Percentiles rank a stretch among this genome's conserved stretches.
Conservation (phyloP, 257 asterid genomes). For the Osmanthus fragrans region DNA sequence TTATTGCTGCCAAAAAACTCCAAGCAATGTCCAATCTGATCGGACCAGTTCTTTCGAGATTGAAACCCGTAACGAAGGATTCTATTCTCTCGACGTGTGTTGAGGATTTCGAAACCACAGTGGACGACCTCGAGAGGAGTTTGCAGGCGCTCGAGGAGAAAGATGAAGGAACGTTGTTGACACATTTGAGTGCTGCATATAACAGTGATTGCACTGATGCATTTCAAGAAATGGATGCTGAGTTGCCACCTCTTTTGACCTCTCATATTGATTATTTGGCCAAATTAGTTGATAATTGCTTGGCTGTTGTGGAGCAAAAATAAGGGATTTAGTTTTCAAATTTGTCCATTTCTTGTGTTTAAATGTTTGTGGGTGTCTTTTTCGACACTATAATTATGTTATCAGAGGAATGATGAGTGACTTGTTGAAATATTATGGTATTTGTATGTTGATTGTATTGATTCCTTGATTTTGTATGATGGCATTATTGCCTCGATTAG, state of each 20-base stretch:
- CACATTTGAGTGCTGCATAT: conserved; percentile 36
- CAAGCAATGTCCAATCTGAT: conserved; percentile 15
- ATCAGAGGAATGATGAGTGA: no score
- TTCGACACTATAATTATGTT: not conserved
- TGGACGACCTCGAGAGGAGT: conserved; percentile 29
- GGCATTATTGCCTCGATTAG: no score
- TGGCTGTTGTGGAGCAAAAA: conserved; percentile 42
- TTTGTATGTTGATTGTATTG: no score
- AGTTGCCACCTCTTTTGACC: conserved; percentile 5
- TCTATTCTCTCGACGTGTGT: conserved; percentile 25
- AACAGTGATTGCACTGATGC: conserved; percentile 38
- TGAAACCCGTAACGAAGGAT: conserved; percentile 3
- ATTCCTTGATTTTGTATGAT: no score
- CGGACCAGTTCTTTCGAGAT: conserved; percentile 14
- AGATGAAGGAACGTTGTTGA: conserved; percentile 30
- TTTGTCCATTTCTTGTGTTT: not conserved
- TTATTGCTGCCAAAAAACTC: conserved; percentile 22
- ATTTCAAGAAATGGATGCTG: conserved; percentile 31
- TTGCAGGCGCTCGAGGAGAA: conserved; percentile 22
- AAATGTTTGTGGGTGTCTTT: no score
- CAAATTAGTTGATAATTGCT: conserved; percentile 33
- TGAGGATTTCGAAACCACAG: conserved; percentile 23
- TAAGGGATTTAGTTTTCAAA: not conserved
- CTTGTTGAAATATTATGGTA: not conserved
- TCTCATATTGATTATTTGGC: conserved; percentile 17